Conservation (phyloP, 208 protist genomes). For the Trichomonas tenax region DNA sequence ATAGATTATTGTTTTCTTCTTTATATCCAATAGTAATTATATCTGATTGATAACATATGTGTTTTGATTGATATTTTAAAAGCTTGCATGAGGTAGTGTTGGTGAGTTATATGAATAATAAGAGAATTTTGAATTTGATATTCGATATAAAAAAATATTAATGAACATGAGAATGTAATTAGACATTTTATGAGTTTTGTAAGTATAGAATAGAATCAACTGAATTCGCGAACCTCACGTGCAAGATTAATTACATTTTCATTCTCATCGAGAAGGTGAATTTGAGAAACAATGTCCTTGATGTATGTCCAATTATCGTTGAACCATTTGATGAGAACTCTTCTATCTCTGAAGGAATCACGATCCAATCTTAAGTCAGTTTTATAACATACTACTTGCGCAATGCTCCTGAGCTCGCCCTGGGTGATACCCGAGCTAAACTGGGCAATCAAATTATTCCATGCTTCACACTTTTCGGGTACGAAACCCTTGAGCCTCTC, state of each 20-base stretch:
- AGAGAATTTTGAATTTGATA: no score
- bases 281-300: neutral
- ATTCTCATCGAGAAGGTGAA: neutral
- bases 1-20: no score
- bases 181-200: no score
- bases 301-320: neutral
- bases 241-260: neutral
- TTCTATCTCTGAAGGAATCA: neutral
- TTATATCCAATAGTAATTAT: no score
- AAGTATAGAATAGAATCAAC: neutral
- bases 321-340: neutral
- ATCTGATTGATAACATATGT: no score
- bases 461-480: neutral
- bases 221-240: neutral
- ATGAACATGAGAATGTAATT: no score
- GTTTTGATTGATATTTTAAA: no score
- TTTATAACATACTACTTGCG: neutral
- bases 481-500: neutral
- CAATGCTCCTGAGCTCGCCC: neutral
- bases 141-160: no score
- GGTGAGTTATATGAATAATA: no score
- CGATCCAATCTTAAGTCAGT: neutral
- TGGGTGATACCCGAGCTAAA: neutral
- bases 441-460: neutral
- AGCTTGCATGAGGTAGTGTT: no score